Percentiles rank a stretch among this genome's conserved stretches.
Evolutionary conservation across 495 filamentous ascomycete species (phyloP).

Genomic region (Lepidopterella palustris): DNA sequence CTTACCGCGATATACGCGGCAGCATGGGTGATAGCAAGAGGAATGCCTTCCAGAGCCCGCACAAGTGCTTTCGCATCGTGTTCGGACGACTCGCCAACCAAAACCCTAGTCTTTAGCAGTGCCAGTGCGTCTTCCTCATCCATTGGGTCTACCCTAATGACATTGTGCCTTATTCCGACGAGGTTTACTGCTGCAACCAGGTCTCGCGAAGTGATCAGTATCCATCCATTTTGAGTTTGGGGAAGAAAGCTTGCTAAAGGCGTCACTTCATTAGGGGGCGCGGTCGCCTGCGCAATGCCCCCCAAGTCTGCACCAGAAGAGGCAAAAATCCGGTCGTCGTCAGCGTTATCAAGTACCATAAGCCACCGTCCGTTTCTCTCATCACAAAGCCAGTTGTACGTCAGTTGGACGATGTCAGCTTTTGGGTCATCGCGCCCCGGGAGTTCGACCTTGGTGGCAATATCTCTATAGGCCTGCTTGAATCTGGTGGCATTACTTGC

Average conservation of each 20-base stretch:
- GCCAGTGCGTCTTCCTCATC: slow-evolving; percentile 13
- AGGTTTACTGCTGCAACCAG: too few species aligned
- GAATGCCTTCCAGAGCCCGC: slow-evolving; percentile 11
- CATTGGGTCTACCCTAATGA: slow-evolving; percentile 14
- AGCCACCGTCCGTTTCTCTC: neutral
- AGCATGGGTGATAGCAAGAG: too few species aligned
- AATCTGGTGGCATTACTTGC: slow-evolving; percentile 26
- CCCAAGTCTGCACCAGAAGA: too few species aligned
- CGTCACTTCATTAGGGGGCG: too few species aligned
- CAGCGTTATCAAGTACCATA: neutral
- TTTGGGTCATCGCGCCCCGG: neutral
- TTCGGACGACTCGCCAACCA: neutral
- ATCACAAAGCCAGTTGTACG: neutral
- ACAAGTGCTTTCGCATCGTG: slow-evolving; percentile 11
- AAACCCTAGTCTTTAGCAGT: too few species aligned
- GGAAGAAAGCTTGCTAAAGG: too few species aligned
- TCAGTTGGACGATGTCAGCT: neutral
- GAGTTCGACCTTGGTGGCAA: slow-evolving; percentile 16
- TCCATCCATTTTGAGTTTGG: too few species aligned
- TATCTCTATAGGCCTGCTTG: slow-evolving; percentile 16
- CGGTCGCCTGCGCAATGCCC: too few species aligned
- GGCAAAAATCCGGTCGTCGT: too few species aligned
- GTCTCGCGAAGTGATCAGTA: too few species aligned
- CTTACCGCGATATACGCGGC: slow-evolving; percentile 9
- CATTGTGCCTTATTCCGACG: too few species aligned